phyloP scores from a whole-genome alignment of 108 stramenopile genomes.

The Craspedostauros australis region DNA sequence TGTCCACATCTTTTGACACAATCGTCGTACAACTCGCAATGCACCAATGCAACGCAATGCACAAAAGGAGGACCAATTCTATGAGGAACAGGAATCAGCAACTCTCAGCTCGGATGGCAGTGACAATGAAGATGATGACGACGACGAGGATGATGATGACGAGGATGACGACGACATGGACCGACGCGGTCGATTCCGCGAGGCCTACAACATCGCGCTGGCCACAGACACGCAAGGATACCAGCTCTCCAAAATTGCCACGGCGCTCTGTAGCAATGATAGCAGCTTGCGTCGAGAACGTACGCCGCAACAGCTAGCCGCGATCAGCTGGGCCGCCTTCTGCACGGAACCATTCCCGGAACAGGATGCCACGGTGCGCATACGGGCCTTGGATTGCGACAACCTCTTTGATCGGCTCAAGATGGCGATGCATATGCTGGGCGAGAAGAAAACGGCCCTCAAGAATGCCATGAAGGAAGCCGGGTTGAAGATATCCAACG shows the following conservation, averaged over 20 bases:
- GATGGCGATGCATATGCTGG: slow-evolving; percentile 58
- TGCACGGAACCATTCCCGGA: slow-evolving; percentile 43
- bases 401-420: slow-evolving; percentile 57
- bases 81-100: no score
- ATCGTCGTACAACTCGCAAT: no score
- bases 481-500: slow-evolving; percentile 8
- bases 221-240: slow-evolving; percentile 49
- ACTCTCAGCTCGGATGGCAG: no score
- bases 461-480: slow-evolving; percentile 47
- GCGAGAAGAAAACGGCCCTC: slow-evolving; percentile 47
- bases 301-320: slow-evolving; percentile 61
- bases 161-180: slow-evolving; percentile 18
- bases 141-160: slow-evolving; percentile 35
- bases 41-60: no score
- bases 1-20: no score
- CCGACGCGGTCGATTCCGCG: slow-evolving; percentile 18
- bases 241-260: neutral
- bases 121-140: no score
- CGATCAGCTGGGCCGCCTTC: slow-evolving; percentile 79
- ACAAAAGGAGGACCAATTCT: no score
- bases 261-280: neutral
- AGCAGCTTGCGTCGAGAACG: slow-evolving; percentile 8
- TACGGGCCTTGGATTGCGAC: slow-evolving; percentile 62
- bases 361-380: slow-evolving; percentile 40
- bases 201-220: slow-evolving; percentile 28